Evolutionary conservation across 768 basidiomycete species (phyloP).

Genomic region (Psilocybe sp.): DNA sequence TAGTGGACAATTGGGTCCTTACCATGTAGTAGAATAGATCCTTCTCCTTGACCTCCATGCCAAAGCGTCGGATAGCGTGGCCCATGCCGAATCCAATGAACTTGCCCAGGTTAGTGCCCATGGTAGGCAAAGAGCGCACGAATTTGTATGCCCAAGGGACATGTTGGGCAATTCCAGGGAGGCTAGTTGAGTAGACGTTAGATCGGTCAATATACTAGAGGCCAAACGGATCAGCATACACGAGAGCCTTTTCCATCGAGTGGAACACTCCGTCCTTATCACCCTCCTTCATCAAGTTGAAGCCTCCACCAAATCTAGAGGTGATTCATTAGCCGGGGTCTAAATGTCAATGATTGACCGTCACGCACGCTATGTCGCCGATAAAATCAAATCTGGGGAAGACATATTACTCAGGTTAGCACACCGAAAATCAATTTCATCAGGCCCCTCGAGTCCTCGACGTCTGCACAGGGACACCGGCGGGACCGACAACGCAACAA

Average conservation of each 20-base stretch:
- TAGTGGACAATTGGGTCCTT: background rate
- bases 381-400: slow-evolving; percentile 32
- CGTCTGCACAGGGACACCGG: no score
- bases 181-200: slow-evolving; percentile 6
- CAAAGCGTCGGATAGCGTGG: slow-evolving; percentile 18
- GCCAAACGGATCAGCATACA: slow-evolving; percentile 13
- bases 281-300: slow-evolving; percentile 27
- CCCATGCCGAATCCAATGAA: slow-evolving; percentile 15
- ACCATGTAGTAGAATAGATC: slow-evolving; percentile 30
- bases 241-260: slow-evolving; percentile 15
- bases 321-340: background rate
- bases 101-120: slow-evolving; percentile 7
- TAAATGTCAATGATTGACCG: background rate
- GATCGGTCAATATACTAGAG: slow-evolving; percentile 1
- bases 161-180: slow-evolving; percentile 18
- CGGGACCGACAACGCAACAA: no score
- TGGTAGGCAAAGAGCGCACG: slow-evolving; percentile 8
- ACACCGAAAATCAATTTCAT: background rate
- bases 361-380: slow-evolving; percentile 33
- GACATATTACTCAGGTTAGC: background rate
- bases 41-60: slow-evolving; percentile 11
- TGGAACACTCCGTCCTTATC: slow-evolving; percentile 22
- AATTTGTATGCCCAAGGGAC: slow-evolving; percentile 19
- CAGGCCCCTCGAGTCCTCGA: no score
- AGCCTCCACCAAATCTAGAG: slow-evolving; percentile 28